Evolutionary conservation across 768 basidiomycete species (phyloP), one percentile per base, ranked within the genome.

Genomic region (Clitopilus hobsonii): DNA sequence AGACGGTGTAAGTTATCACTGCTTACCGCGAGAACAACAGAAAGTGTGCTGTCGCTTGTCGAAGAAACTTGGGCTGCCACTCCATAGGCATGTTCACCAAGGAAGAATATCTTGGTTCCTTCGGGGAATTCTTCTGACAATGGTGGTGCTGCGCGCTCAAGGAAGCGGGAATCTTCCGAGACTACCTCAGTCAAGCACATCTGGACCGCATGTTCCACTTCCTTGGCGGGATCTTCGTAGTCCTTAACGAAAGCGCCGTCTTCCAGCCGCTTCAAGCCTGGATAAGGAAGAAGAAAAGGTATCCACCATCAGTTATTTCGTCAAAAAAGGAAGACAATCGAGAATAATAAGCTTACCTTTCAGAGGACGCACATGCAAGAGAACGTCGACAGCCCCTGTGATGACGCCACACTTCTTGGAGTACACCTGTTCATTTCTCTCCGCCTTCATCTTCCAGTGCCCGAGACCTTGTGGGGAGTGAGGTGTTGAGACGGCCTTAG

Each of bases 31-130:
- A 98, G 81, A 41, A 91, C 72, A 49, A 98, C 89, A 8, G 92
- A 87, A 11, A 98, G 71, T 1, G 83, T 75, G 2, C 80, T 77
- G 2, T 89, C 82, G 0, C 80, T 81, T 0, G 93, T 91, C 0
- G 72, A 79, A 32, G 84, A 79, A 10, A 99, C 92, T 63, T 94
- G 90, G 0, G 95, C 94, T 13, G 96, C 93, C 2, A 91, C 87
- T n/a, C 97, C 97, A 64, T 96, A 99, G 0, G 91, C 93, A 66
- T 93, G 87, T 64, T 91, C 88, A 14, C 96, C 95, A 6, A 98
- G 79, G 84, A 98, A 98, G 73, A 99, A 97, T 25, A 98, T 90
- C 65, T 88, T 91, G 67, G 85, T 89, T 0, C 89, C 91, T 0
- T 83, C 84, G 0, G 95, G 94, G 72, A 92, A 98, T 66, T 98